Base-by-base conservation (phyloP, 1,284 basidiomycete genomes). In the Serendipita sp. region DNA sequence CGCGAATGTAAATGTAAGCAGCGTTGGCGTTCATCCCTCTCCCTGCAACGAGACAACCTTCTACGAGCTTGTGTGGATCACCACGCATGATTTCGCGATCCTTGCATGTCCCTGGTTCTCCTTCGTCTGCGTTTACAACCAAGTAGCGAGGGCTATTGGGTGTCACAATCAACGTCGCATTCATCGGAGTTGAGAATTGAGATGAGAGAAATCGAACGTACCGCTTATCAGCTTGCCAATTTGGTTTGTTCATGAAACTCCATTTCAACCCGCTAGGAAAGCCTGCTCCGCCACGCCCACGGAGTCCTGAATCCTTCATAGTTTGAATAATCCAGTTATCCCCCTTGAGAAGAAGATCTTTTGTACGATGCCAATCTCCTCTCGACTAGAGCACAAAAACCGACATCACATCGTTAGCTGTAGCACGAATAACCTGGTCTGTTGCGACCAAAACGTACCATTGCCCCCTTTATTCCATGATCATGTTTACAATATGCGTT, bases 201-300 rank as follows among this genome's bases (percentile, higher is more conserved):
- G 26, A 53, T 30, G 38, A 41, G 38, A 41, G 32, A 38, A 60
- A 4, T 17, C 3, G 34, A 35, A 69, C 79, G 64, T 65, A 88
- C 85, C 93, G 81, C 65, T 83, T 83, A 73, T 98, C 95, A 72
- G 93, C 90, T 78, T 99, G 86, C 94, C 95, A 98, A 49, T 88
- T 88, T 34, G 94, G 95, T 77, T 98, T 98, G 80, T 98, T 97
- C 89, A 95, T 98, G 74, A 98, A 97, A 72, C 86, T 90, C 95
- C 95, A 99, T 75, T 99, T 99, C 69, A 99, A 79, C 60, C 95
- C 95, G 67, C 88, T 92, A 1, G 94, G 95, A 74, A 99, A 99
- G 53, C 96, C 95, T 62, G 95, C 96, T 66, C 96, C 95, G 67
- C 95, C 95, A 67, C 96, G 88, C 30, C 95, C 95, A 71, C 95